These are phyloP conservation scores for Penicillium argentinense DNA, from an alignment of 495 filamentous ascomycete genomes.

Conservation along the genomic window DNA sequence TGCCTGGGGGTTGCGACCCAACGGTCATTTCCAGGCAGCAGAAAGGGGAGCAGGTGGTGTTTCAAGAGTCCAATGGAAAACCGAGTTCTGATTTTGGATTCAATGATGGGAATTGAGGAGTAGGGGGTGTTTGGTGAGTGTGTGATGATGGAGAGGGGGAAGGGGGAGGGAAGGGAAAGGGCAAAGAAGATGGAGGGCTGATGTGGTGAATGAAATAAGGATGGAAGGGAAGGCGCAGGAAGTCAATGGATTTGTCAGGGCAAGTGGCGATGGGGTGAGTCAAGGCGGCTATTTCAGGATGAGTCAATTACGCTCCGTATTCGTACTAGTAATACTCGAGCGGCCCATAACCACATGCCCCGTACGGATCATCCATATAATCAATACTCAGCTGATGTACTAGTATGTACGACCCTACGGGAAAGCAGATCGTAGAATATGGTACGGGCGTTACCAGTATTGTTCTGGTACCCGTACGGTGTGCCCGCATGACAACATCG, in stretches of 20 bases:
- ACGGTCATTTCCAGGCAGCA: conserved; percentile 27
- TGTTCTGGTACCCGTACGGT: background rate
- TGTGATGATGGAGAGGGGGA: background rate
- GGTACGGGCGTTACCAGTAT: too few species aligned
- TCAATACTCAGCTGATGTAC: conserved; percentile 1
- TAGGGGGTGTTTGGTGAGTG: background rate
- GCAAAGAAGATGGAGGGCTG: background rate
- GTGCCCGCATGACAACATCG: conserved; percentile 26
- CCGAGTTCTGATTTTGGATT: too few species aligned
- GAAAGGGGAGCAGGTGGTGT: background rate
- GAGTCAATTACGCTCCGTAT: conserved; percentile 3
- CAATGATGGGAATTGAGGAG: background rate
- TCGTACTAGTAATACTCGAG: too few species aligned
- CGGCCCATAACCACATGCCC: too few species aligned
- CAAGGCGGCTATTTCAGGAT: conserved; percentile 4
- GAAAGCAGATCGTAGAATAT: conserved; percentile 9
- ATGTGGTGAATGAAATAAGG: conserved; percentile 1
- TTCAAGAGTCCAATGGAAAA: too few species aligned
- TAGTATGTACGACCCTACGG: conserved; percentile 18
- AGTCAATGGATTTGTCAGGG: conserved; percentile 26
- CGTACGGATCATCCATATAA: too few species aligned
- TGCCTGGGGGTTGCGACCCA: conserved; percentile 20
- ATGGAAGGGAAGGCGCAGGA: conserved; percentile 8
- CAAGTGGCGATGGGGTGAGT: conserved; percentile 23
- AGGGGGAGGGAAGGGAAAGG: background rate